Conservation (phyloP, 1,284 basidiomycete species). For the Wolfiporia cocos region DNA sequence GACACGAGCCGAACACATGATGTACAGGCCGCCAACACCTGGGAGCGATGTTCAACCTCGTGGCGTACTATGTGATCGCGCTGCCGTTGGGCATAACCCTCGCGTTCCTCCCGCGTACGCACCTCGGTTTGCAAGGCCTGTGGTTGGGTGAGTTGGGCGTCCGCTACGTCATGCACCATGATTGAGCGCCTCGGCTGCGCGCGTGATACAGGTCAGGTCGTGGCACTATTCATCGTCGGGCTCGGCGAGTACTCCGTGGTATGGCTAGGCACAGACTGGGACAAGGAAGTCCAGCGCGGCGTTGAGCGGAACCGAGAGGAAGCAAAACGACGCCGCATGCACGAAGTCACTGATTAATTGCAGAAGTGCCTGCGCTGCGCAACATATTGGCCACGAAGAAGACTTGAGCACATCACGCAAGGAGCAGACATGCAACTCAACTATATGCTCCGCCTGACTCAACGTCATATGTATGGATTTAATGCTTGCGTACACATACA, state of each 20-base stretch:
- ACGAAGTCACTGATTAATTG: constrained; percentile 4
- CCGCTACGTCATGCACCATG: not conserved
- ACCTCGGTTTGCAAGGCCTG: constrained; percentile 55
- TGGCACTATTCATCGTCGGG: constrained; percentile 68
- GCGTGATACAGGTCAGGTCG: constrained; percentile 52
- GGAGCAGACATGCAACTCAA: too few relatives aligned
- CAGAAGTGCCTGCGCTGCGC: too few relatives aligned
- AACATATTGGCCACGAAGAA: too few relatives aligned
- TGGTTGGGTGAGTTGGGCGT: constrained; percentile 47
- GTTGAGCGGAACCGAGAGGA: constrained; percentile 45
- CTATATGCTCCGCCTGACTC: too few relatives aligned
- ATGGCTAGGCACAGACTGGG: constrained; percentile 63
- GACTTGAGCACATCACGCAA: too few relatives aligned
- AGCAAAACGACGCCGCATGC: constrained; percentile 30
- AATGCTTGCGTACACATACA: too few relatives aligned
- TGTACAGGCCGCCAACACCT: constrained; percentile 62
- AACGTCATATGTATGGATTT: too few relatives aligned
- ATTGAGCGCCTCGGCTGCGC: too few relatives aligned
- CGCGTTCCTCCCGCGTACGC: constrained; percentile 40
- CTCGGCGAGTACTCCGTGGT: constrained; percentile 62
- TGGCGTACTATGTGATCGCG: constrained; percentile 74
- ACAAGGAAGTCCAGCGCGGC: constrained; percentile 49
- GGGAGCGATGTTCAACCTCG: constrained; percentile 66
- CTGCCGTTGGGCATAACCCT: constrained; percentile 66
- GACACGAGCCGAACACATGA: not conserved